Conservation (phyloP, 495 filamentous ascomycete species). For the Clavariopsis aquatica region DNA sequence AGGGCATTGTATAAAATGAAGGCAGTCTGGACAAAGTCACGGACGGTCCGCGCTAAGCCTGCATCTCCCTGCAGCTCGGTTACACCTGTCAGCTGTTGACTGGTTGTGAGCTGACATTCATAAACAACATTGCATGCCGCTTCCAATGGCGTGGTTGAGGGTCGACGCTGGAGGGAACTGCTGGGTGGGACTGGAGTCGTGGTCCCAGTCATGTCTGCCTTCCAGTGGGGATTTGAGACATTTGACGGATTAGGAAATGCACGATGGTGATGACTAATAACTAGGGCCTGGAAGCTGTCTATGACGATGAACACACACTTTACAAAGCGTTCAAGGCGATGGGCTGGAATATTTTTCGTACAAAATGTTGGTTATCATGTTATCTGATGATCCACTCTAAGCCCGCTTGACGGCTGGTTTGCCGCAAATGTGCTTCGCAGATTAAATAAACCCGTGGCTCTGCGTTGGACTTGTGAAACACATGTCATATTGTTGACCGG, state of each 20-base stretch:
- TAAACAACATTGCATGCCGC: not conserved
- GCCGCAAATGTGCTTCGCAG: not conserved
- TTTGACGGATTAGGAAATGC: slow-evolving; percentile 10
- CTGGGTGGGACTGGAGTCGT: slow-evolving; percentile 6
- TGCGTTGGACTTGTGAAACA: not conserved
- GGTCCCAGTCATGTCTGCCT: slow-evolving; percentile 18
- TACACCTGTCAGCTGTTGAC: slow-evolving; percentile 30
- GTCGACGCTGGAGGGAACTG: slow-evolving; percentile 6
- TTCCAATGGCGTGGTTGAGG: slow-evolving; percentile 21
- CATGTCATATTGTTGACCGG: not conserved
- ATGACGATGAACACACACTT: too few relatives aligned
- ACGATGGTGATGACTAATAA: slow-evolving; percentile 3
- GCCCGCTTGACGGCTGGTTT: not conserved
- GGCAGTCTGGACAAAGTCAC: not conserved
- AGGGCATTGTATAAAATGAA: not conserved
- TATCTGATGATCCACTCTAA: not conserved
- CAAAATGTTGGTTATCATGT: not conserved
- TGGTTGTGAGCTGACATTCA: slow-evolving; percentile 12
- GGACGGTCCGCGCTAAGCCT: slow-evolving; percentile 16
- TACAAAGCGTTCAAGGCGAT: not conserved
- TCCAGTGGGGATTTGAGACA: slow-evolving; percentile 1
- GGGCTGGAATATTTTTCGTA: not conserved
- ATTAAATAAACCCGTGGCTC: not conserved
- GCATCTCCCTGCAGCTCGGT: slow-evolving; percentile 22
- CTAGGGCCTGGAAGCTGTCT: not conserved